A percentile compares a stretch with the other conserved stretches of the same genome.
phyloP scores from a whole-genome alignment of 1,284 basidiomycete species.

The Afroboletus lepidellus region DNA sequence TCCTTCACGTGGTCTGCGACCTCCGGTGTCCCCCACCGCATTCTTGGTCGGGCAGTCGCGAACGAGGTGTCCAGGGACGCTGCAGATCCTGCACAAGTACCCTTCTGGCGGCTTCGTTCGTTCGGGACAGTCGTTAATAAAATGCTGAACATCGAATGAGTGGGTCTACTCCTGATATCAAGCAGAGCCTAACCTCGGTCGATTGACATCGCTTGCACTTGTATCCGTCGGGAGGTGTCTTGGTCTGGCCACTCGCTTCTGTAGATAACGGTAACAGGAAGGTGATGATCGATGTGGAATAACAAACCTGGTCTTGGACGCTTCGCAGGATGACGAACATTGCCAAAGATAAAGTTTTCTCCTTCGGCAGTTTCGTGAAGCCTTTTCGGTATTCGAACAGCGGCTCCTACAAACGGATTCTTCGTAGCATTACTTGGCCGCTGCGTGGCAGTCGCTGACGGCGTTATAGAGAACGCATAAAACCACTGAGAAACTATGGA shows the following conservation, averaged over 20 bases:
- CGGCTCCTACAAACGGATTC: constrained; percentile 64
- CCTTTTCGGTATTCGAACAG: constrained; percentile 50
- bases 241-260: constrained; percentile 41
- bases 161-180: background rate
- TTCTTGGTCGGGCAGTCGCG: constrained; percentile 83
- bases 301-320: constrained; percentile 51
- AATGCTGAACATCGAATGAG: constrained; percentile 52
- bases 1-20: constrained; percentile 74
- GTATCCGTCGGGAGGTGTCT: constrained; percentile 68
- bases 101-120: constrained; percentile 73
- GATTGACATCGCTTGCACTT: constrained; percentile 77
- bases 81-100: constrained; percentile 85
- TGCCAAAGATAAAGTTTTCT: constrained; percentile 70
- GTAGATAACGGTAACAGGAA: background rate
- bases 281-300: background rate
- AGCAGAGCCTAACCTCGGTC: constrained; percentile 51
- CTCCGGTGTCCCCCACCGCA: constrained; percentile 72
- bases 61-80: constrained; percentile 77
- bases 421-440: constrained; percentile 66
- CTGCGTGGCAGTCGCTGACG: constrained; percentile 38
- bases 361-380: constrained; percentile 43
- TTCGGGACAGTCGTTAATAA: constrained; percentile 73
- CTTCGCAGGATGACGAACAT: constrained; percentile 54
- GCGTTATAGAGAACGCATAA: constrained; percentile 70
- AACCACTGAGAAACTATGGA: constrained; percentile 56